Percentiles rank a stretch among this genome's conserved stretches.
Conservation (phyloP, 2,329 filamentous ascomycete species). For the Claviceps lovelessii region DNA sequence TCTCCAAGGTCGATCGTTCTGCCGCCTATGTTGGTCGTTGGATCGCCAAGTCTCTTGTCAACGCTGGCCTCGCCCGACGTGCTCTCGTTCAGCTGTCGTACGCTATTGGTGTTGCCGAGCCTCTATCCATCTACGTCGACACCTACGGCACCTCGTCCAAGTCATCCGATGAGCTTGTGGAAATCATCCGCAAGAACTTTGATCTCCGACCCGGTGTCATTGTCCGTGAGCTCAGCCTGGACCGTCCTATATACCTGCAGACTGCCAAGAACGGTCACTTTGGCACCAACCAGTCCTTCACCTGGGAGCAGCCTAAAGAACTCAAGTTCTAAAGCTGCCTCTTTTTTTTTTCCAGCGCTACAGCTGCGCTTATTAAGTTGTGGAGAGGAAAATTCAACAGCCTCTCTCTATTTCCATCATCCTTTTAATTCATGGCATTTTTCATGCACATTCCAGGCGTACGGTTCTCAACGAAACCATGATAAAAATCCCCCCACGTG, state of each 20-base stretch:
- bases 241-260: conserved; percentile 93
- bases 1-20: conserved; percentile 99
- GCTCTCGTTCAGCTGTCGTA: conserved; percentile 96
- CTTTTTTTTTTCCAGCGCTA: background rate
- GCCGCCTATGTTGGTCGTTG: conserved; percentile 94
- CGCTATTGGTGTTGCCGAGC: conserved; percentile 97
- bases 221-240: conserved; percentile 89
- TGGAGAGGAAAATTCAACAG: conserved; percentile 28
- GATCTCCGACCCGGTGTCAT: conserved; percentile 97
- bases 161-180: conserved; percentile 81
- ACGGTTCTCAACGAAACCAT: conserved; percentile 34
- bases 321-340: conserved; percentile 63
- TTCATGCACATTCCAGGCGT: conserved; percentile 24
- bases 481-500: conserved; percentile 15
- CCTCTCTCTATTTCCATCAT: conserved; percentile 21
- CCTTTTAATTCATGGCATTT: conserved; percentile 22
- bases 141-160: conserved; percentile 88
- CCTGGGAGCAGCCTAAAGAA: conserved; percentile 94
- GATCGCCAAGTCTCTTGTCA: conserved; percentile 96
- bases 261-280: conserved; percentile 99
- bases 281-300: conserved; percentile 88
- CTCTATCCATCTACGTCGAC: conserved; percentile 94
- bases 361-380: conserved; percentile 5
- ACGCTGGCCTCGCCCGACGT: conserved; percentile 77
- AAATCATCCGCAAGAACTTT: conserved; percentile 93